Percentiles rank a stretch among this genome's conserved stretches.
Conservation (phyloP, 805 yeast species). For the Candida maesae region DNA sequence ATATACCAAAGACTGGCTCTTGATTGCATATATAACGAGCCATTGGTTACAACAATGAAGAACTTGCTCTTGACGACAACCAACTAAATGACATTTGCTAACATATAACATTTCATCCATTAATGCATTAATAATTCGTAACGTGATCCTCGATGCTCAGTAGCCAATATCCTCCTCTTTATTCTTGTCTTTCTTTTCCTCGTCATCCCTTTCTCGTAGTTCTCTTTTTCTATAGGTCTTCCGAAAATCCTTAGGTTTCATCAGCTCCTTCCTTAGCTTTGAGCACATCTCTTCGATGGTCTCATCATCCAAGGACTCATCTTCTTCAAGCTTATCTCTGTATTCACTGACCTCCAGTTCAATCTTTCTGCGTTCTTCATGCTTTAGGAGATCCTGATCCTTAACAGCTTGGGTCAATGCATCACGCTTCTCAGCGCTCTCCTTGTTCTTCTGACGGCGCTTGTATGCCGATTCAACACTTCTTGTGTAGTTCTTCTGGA, state of each 20-base stretch:
- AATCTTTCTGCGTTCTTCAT: slow-evolving; percentile 22
- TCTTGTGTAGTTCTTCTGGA: slow-evolving; percentile 42
- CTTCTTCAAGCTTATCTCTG: slow-evolving; percentile 50
- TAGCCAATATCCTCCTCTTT: too few species aligned
- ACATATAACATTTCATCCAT: too few species aligned
- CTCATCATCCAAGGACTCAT: slow-evolving; percentile 33
- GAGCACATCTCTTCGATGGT: slow-evolving; percentile 32
- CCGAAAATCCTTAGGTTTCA: slow-evolving; percentile 12
- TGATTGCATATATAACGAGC: too few species aligned
- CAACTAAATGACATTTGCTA: not conserved
- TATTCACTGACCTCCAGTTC: slow-evolving; percentile 44
- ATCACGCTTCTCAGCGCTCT: slow-evolving; percentile 10
- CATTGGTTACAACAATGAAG: too few species aligned
- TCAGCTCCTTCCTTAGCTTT: slow-evolving; percentile 25
- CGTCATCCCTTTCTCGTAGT: slow-evolving; percentile 5
- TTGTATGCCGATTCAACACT: slow-evolving; percentile 34
- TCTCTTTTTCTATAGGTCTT: slow-evolving; percentile 14
- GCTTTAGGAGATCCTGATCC: slow-evolving; percentile 21
- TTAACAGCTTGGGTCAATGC: slow-evolving; percentile 10
- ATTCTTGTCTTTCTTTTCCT: not conserved
- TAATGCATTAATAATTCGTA: not conserved
- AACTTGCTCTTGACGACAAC: not conserved
- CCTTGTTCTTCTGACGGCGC: slow-evolving; percentile 31
- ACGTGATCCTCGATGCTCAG: too few species aligned
- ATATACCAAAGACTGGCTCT: too few species aligned